Evolutionary conservation across 805 yeast genomes (phyloP).

Genomic region (Pachysolen tannophilus): DNA sequence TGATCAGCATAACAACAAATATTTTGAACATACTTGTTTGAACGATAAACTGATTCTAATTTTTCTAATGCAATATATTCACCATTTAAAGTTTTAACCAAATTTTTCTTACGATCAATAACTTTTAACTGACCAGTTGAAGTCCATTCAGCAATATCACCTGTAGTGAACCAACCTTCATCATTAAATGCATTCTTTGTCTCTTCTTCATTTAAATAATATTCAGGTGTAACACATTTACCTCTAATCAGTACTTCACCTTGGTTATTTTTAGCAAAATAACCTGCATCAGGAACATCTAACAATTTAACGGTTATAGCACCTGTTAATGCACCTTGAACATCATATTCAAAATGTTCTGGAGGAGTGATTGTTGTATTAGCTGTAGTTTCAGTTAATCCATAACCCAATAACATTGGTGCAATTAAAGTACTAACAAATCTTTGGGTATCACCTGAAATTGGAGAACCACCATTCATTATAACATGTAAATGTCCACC

Average conservation of each 20-base stretch:
- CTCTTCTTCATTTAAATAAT: conserved; percentile 78
- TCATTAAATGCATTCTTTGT: conserved; percentile 63
- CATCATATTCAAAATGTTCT: conserved; percentile 57
- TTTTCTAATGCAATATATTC: conserved; percentile 97
- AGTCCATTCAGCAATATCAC: conserved; percentile 95
- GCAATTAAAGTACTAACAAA: conserved; percentile 71
- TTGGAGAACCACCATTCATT: conserved; percentile 91
- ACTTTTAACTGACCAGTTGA: conserved; percentile 68
- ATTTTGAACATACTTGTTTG: conserved; percentile 68
- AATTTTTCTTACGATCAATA: conserved; percentile 91
- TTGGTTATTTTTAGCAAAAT: conserved; percentile 81
- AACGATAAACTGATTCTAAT: conserved; percentile 84
- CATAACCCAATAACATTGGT: conserved; percentile 91
- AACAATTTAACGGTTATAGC: conserved; percentile 81
- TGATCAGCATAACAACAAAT: conserved; percentile 92
- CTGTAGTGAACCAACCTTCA: conserved; percentile 92
- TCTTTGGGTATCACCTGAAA: conserved; percentile 72
- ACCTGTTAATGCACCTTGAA: conserved; percentile 79
- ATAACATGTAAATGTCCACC: conserved; percentile 77
- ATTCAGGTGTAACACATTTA: conserved; percentile 61
- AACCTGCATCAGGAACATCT: conserved; percentile 88
- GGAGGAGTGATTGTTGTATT: conserved; percentile 69
- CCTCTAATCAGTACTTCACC: conserved; percentile 89
- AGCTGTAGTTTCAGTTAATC: conserved; percentile 94
- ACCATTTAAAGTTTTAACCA: conserved; percentile 93